phyloP scores from a whole-genome alignment of 306 rosid species.

The Rosa chinensis region DNA sequence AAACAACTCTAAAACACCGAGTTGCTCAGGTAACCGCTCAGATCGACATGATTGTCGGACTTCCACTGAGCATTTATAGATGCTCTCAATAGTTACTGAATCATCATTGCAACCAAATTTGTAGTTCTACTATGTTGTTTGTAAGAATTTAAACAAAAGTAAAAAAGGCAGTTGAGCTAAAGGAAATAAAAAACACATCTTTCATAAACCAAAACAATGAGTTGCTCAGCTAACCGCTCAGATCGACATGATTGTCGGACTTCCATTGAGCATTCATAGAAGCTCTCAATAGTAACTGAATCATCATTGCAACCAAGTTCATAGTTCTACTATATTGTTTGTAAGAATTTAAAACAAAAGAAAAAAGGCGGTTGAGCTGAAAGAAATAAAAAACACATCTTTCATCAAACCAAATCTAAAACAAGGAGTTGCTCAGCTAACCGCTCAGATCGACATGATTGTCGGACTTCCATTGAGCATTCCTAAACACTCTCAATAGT shows the following conservation, averaged over 20 bases:
- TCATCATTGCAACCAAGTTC: conserved; percentile 41
- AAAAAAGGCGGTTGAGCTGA: too few relatives aligned
- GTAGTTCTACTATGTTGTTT: background rate
- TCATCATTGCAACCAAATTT: conserved; percentile 42
- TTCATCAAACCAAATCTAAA: background rate
- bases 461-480: conserved; percentile 34
- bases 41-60: conserved; percentile 36
- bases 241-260: conserved; percentile 35
- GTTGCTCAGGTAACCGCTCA: conserved; percentile 54
- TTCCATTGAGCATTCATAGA: conserved; percentile 24
- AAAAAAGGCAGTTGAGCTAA: background rate
- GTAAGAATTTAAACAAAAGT: background rate
- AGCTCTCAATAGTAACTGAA: conserved; percentile 31
- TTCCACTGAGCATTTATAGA: conserved; percentile 23
- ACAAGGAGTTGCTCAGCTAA: conserved; percentile 42
- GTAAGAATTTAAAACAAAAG: background rate
- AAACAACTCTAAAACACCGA: background rate
- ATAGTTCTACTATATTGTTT: background rate
- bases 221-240: conserved; percentile 56
- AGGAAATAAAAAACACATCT: background rate
- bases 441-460: conserved; percentile 43
- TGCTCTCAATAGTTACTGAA: conserved; percentile 32
- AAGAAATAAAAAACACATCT: background rate
- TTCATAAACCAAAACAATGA: background rate
- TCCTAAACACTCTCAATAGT: conserved; percentile 29